Percentiles rank a stretch among this genome's conserved stretches.
These are phyloP conservation scores for Dalbergia cochinchinensis DNA, from an alignment of 306 rosid genomes.

Conservation along the genomic window DNA sequence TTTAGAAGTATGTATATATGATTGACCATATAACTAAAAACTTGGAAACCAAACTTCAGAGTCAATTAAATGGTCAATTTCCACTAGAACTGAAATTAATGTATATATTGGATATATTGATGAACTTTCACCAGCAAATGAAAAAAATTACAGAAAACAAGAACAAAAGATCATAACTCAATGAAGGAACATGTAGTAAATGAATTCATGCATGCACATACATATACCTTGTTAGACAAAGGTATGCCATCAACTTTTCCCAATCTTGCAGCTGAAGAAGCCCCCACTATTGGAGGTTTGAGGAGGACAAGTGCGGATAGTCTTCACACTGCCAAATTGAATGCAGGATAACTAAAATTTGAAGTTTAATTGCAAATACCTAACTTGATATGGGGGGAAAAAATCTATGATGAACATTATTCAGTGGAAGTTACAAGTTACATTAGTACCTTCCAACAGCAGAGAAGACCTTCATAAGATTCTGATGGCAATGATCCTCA, in stretches of 20 bases:
- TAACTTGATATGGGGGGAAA: background rate
- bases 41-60: constrained; percentile 30
- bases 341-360: constrained; percentile 34
- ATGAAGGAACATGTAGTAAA: constrained; percentile 27
- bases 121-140: constrained; percentile 13
- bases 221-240: constrained; percentile 79
- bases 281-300: constrained; percentile 74
- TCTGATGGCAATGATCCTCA: constrained; percentile 99
- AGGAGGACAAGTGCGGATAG: constrained; percentile 97
- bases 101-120: constrained; percentile 1
- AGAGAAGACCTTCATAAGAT: constrained; percentile 93
- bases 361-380: constrained; percentile 26
- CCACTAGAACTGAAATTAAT: constrained; percentile 18
- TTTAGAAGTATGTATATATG: too few species aligned
- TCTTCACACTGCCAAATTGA: constrained; percentile 80
- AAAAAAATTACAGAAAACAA: constrained; percentile 33
- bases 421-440: constrained; percentile 25
- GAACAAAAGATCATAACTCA: constrained; percentile 22
- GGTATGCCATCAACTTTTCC: constrained; percentile 81
- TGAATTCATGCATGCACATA: background rate
- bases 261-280: constrained; percentile 73
- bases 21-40: background rate
- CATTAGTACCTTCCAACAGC: constrained; percentile 85
- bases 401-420: constrained; percentile 23
- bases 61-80: constrained; percentile 22